phyloP scores from a whole-genome alignment of 768 basidiomycete species.

The Rhodotorula paludigena region DNA sequence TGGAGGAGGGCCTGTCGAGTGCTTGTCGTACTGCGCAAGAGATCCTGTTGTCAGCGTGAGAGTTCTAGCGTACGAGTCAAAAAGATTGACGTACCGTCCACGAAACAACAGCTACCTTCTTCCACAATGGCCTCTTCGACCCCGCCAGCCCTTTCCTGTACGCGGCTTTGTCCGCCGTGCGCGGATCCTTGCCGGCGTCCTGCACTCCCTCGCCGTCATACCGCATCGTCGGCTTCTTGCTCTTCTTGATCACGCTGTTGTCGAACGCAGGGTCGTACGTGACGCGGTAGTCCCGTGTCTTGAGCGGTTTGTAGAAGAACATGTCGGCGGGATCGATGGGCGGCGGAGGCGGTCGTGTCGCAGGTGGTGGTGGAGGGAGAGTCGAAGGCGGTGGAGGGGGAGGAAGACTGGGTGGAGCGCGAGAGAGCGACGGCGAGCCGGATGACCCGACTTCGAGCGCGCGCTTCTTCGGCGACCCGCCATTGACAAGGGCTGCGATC shows the following conservation, averaged over 20 bases:
- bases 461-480: not conserved
- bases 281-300: slow-evolving; percentile 16
- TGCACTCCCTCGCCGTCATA: slow-evolving; percentile 58
- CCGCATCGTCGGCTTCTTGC: slow-evolving; percentile 57
- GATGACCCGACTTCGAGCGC: no score
- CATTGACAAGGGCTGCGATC: not conserved
- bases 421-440: no score
- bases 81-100: slow-evolving; percentile 59
- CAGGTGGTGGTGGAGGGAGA: not conserved
- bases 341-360: not conserved
- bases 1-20: slow-evolving; percentile 68
- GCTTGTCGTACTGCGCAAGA: slow-evolving; percentile 61
- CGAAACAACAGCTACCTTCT: slow-evolving; percentile 52
- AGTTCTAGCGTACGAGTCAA: slow-evolving; percentile 1
- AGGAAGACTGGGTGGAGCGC: not conserved
- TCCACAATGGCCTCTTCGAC: slow-evolving; percentile 38
- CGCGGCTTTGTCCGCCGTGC: slow-evolving; percentile 50
- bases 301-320: slow-evolving; percentile 32
- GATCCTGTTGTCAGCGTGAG: not conserved
- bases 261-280: slow-evolving; percentile 30
- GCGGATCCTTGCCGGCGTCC: slow-evolving; percentile 55
- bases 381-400: not conserved
- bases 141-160: no score
- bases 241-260: slow-evolving; percentile 48
- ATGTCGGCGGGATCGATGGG: slow-evolving; percentile 19